Evolutionary conservation across 495 filamentous ascomycete genomes (phyloP).

Genomic region (Elaphomyces granulatus): DNA sequence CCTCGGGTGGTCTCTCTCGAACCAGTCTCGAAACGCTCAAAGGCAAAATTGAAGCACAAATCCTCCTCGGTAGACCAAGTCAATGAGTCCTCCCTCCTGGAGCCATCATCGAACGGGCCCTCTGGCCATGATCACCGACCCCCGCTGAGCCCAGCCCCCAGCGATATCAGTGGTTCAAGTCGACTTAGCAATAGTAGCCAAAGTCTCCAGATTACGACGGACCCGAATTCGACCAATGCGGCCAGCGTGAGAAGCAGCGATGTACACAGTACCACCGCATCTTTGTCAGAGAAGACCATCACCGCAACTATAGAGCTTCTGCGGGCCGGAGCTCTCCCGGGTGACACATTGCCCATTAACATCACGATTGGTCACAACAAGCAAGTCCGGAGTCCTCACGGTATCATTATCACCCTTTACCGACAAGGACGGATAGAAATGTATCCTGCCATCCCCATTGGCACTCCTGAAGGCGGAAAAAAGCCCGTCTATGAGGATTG

Average conservation of each 20-base stretch:
- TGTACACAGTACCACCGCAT: constrained; percentile 26
- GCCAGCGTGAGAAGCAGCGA: constrained; percentile 30
- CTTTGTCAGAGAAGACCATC: constrained; percentile 49
- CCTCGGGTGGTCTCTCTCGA: constrained; percentile 72
- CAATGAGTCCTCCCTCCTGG: constrained; percentile 23
- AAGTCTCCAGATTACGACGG: constrained; percentile 33
- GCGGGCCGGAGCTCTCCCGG: constrained; percentile 72
- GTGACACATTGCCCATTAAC: constrained; percentile 66
- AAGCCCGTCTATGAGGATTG: constrained; percentile 65
- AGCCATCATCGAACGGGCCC: constrained; percentile 18
- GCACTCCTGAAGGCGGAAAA: constrained; percentile 43
- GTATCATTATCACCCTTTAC: constrained; percentile 86
- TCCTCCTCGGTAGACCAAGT: constrained; percentile 20
- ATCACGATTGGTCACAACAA: constrained; percentile 77
- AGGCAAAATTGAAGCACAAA: constrained; percentile 29
- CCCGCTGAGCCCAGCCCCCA: constrained; percentile 43
- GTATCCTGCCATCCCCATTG: constrained; percentile 53
- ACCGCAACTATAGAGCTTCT: constrained; percentile 73
- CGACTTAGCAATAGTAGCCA: constrained; percentile 43
- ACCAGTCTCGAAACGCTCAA: constrained; percentile 45
- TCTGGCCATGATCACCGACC: constrained; percentile 19
- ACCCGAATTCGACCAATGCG: constrained; percentile 23
- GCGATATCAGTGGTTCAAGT: constrained; percentile 51
- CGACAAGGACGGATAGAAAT: constrained; percentile 85
- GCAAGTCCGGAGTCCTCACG: constrained; percentile 73